Base-by-base conservation (phyloP, 2,329 filamentous ascomycete species). In the Penicillium glabrum region DNA sequence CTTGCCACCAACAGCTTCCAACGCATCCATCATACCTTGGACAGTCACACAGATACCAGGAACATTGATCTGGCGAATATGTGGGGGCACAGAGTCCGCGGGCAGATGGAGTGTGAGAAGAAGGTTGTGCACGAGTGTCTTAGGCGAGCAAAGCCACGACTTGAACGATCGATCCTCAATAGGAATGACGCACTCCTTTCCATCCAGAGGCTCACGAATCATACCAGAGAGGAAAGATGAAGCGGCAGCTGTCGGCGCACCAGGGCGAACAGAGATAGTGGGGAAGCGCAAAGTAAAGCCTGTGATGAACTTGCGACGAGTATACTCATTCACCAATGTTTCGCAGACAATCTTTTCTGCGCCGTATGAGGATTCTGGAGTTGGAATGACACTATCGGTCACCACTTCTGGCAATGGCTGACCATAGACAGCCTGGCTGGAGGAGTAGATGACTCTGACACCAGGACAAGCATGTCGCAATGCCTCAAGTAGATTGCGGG, bases 301-400 rank as follows among this genome's bases (percentile, higher is more conserved):
- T 56, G 84, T 82, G 56, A 88, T 79, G 54, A 82, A 80, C 0
- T 83, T 82, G 51, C 82, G 78, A 24, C 86, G 78, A 53, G 84
- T 84, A 70, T 86, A 83, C 60, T 88, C 85, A 71, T 87, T 88
- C 66, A 88, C 69, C 9, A 87, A 75, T 1, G 81, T 77, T 72
- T 88, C 86, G 56, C 81, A 83, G 69, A 86, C 80, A 58, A 87
- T 75, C 70, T 88, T 88, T 70, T 86, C 83, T 5, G 83, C 80
- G 33, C 86, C 86, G 67, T 88, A 88, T 14, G 83, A 86, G 39
- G 81, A 82, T 67, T 86, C 81, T 0, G 86, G 86, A 37, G 83
- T 86, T 3, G 85, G 83, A 35, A 77, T 76, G 23, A 82, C 77
- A 47, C 64, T 69, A 61, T 84, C 81, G 3, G 77, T 79, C 3